Conservation (phyloP, 2,329 filamentous ascomycete genomes). For the Gnomoniopsis sp. region DNA sequence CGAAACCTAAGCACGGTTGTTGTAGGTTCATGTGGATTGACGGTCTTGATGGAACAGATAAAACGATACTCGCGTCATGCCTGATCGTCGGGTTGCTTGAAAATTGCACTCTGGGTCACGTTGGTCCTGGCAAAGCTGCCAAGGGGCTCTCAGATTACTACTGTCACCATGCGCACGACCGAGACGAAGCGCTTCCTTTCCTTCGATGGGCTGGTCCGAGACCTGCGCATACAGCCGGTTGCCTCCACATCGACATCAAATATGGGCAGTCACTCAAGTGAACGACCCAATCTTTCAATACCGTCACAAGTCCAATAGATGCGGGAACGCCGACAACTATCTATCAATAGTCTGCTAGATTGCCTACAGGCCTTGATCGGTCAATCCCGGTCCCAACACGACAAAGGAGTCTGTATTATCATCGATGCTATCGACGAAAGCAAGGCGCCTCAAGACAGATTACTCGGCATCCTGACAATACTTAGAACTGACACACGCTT, state of each 20-base stretch:
- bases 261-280: neutral
- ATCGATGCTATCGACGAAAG: constrained; percentile 11
- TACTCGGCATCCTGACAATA: constrained; percentile 1
- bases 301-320: neutral
- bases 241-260: too few species aligned
- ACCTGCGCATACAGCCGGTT: neutral
- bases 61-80: constrained; percentile 8
- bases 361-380: neutral
- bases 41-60: constrained; percentile 1
- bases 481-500: neutral
- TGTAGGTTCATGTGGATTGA: constrained; percentile 9
- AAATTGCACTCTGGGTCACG: too few species aligned
- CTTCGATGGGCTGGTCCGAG: constrained; percentile 7
- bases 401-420: constrained; percentile 1
- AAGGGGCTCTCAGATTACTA: constrained; percentile 4
- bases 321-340: neutral
- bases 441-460: neutral
- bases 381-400: neutral
- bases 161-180: constrained; percentile 4
- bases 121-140: neutral
- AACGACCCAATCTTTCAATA: neutral
- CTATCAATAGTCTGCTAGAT: neutral
- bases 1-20: neutral
- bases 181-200: neutral
- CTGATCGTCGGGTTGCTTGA: neutral